A percentile compares a stretch with the other conserved stretches of the same genome.
Conservation (phyloP, 1,284 basidiomycete genomes). For the Cryptococcus depauperatus region DNA sequence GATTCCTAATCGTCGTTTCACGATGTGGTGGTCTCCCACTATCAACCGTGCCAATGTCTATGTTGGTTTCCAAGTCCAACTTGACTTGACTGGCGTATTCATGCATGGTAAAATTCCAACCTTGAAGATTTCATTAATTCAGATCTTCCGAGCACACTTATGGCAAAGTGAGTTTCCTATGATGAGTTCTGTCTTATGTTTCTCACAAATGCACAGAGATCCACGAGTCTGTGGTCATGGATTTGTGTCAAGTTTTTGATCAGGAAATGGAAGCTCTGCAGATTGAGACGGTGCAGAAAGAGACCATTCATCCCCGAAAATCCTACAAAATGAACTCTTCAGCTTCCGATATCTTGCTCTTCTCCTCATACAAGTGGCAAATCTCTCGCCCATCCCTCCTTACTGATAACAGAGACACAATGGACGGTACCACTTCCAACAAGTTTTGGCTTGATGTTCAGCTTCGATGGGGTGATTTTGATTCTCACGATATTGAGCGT, state of each 20-base stretch:
- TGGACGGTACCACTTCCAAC: constrained; percentile 94
- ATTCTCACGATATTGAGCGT: constrained; percentile 95
- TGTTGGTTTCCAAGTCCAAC: constrained; percentile 98
- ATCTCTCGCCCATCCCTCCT: constrained; percentile 92
- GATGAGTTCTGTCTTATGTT: not conserved
- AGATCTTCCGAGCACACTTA: constrained; percentile 99
- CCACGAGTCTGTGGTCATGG: constrained; percentile 82
- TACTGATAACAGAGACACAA: constrained; percentile 90
- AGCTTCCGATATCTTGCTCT: constrained; percentile 89
- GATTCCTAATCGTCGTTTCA: constrained; percentile 99
- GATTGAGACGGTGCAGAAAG: constrained; percentile 99
- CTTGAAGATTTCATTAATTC: constrained; percentile 82
- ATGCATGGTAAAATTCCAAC: constrained; percentile 47
- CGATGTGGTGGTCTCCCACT: constrained; percentile 93
- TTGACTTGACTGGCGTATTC: constrained; percentile 73
- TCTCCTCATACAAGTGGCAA: constrained; percentile 98
- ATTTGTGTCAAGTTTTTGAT: constrained; percentile 97
- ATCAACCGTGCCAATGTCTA: constrained; percentile 97
- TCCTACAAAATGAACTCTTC: constrained; percentile 99
- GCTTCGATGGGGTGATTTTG: constrained; percentile 98
- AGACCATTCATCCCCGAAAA: constrained; percentile 96
- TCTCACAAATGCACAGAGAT: constrained; percentile 43
- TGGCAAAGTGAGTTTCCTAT: constrained; percentile 63
- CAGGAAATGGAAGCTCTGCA: constrained; percentile 96
- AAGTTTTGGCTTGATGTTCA: constrained; percentile 99